Evolutionary conservation across 2,329 filamentous ascomycete species (phyloP), one percentile per base, ranked within the genome.

Genomic region (Verticillium longisporum): DNA sequence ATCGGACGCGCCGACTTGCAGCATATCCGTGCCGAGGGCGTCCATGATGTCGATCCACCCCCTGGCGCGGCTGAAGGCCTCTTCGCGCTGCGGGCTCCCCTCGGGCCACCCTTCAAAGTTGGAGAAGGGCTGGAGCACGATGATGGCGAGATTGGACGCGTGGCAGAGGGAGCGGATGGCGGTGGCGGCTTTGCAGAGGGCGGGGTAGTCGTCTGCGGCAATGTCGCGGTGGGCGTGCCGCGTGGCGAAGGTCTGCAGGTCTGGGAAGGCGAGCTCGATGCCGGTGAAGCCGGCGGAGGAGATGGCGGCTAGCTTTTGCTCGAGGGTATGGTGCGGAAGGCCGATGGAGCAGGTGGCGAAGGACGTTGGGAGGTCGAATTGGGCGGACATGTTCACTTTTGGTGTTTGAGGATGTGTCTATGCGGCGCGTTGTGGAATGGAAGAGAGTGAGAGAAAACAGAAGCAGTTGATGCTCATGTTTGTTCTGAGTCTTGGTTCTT

Each of bases 101-200:
- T 78, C 76, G 0, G 80, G 75, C 89, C 89, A 93, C 1, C 89
- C 90, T 67, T 93, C 89, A 61, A 91, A 92, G 67, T 92, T 90
- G 15, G 85, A 77, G 67, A 93, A 92, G 0, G 89, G 89, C 68
- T 93, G 89, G 6, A 92, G 73, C 77, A 92, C 88, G 71, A 92
- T 80, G 61, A 92, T 81, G 38, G 80, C 76, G 1, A 92, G 73
- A 0, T 75, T 73, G 37, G 85, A 76, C 11, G 81, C 75, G 32
- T 81, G 74, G 57, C 83, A 86, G 56, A 88, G 71, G 0, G 74
- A 73, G 58, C 78, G 80, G 57, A 91, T 81, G 45, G 83, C 76
- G 15, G 69, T 68, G 0, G 82, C 86, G 0, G 87, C 80, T 1
- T 75, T 73, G 60, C 79, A 79, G 1, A 92, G 77, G 3, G 80